Base-by-base conservation (phyloP, 1,284 basidiomycete species). In the Naganishia liquefaciens region DNA sequence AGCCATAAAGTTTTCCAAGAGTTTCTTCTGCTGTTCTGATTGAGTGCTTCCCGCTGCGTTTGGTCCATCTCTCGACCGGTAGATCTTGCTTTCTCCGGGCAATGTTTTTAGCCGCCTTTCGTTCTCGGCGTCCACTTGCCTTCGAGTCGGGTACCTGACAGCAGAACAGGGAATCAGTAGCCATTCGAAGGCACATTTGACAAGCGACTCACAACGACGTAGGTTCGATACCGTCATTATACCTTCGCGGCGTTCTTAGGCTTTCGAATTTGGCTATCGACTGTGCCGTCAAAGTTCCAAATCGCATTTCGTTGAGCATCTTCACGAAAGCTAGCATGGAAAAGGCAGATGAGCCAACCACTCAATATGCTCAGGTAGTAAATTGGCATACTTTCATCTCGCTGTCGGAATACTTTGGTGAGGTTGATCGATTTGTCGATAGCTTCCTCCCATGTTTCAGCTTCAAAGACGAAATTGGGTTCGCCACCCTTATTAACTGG, bases 281-380 rank as follows among this genome's bases (percentile, higher is more conserved):
- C 5, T 79, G 75, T 9, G 76, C 68, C 5, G 84, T 81, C 68
- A 93, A 78, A n/a, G 75, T 80, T 4, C 93, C 93, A 71, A 89
- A 88, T 17, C 93, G 87, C 86, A 96, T 90, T 74, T 91, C 87
- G 73, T 95, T 95, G 49, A 97, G 80, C 83, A 96, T 91, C 71
- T 90, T 84, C 61, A 96, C 85, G 70, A 96, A 95, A 82, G 25
- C 57, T 60, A 7, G 25, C 6, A 25, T 11, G 37, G 21, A 19
- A 42, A 17, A 9, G n/a, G 19, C 11, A 17, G 9, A 28, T 50
- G 5, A 30, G 49, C 28, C 25, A 50, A 50, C 25, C 25, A 28
- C 25, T 27, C 2, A 7, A 5, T 17, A 28, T 28, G 25, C 23
- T n/a, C n/a, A n/a, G 19, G 30, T 7, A 7, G 81, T 77, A 28